These are phyloP conservation scores for Daldinia caldariorum DNA, from an alignment of 495 filamentous ascomycete species.

Conservation along the genomic window DNA sequence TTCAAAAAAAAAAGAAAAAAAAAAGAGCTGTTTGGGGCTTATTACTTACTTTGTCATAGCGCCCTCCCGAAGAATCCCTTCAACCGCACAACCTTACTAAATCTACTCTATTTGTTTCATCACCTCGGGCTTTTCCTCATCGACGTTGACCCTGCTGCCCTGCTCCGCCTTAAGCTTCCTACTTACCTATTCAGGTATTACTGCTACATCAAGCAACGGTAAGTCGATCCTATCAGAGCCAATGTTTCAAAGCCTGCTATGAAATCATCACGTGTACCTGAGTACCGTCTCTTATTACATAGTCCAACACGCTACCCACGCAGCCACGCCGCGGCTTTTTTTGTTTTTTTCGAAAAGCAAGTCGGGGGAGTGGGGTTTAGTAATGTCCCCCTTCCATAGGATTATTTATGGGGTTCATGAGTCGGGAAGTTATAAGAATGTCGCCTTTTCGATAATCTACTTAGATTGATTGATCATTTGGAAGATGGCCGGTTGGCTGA, in stretches of 20 bases:
- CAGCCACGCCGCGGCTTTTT: neutral
- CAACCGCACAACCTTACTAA: slow-evolving; percentile 23
- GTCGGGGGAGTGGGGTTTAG: slow-evolving; percentile 30
- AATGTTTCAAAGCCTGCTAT: slow-evolving; percentile 24
- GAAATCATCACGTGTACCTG: slow-evolving; percentile 20
- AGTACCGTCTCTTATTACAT: slow-evolving; percentile 1
- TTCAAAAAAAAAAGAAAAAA: no score
- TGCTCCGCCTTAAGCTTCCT: slow-evolving; percentile 15
- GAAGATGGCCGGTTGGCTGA: slow-evolving; percentile 46
- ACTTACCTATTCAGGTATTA: slow-evolving; percentile 6
- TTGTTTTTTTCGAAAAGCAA: neutral
- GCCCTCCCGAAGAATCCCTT: slow-evolving; percentile 30
- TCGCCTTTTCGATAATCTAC: slow-evolving; percentile 44
- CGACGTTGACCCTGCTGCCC: slow-evolving; percentile 7
- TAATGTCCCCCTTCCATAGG: slow-evolving; percentile 2
- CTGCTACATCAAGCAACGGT: neutral
- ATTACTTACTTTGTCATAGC: slow-evolving; percentile 22
- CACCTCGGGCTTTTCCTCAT: slow-evolving; percentile 34
- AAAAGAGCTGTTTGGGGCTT: slow-evolving; percentile 36
- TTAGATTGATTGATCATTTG: slow-evolving; percentile 46
- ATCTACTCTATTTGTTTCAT: slow-evolving; percentile 37
- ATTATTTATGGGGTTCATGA: slow-evolving; percentile 33
- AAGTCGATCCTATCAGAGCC: slow-evolving; percentile 29
- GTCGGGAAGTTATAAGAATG: slow-evolving; percentile 30
- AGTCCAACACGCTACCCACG: slow-evolving; percentile 9